phyloP scores from a whole-genome alignment of 2,329 filamentous ascomycete species.

The Neofusicoccum sp. region DNA sequence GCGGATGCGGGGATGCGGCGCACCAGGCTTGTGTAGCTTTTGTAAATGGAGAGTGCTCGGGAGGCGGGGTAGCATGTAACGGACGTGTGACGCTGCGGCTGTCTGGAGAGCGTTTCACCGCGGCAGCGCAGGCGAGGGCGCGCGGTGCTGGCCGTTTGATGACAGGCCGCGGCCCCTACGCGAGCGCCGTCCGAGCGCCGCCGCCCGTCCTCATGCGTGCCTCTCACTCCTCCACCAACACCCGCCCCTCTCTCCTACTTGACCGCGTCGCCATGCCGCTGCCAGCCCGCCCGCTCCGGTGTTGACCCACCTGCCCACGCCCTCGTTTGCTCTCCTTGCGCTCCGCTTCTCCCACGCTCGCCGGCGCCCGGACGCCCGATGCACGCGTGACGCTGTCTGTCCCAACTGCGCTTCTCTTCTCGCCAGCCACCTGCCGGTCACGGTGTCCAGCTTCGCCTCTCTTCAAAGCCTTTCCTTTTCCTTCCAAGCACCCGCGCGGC shows the following conservation, averaged over 20 bases:
- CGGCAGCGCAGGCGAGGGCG: slow-evolving; percentile 3
- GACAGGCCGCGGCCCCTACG: background rate
- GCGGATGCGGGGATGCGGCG: background rate
- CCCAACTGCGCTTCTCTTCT: background rate
- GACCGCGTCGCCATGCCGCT: background rate
- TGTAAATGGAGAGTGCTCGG: slow-evolving; percentile 7
- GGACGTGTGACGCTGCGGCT: background rate
- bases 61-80: slow-evolving; percentile 11
- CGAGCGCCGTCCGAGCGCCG: background rate
- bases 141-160: background rate
- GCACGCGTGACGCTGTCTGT: slow-evolving; percentile 6
- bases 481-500: background rate
- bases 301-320: background rate
- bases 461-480: slow-evolving; percentile 3
- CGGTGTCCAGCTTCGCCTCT: background rate
- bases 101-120: slow-evolving; percentile 1
- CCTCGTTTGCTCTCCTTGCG: background rate
- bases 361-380: background rate
- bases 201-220: background rate
- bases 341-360: background rate
- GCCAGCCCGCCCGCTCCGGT: background rate
- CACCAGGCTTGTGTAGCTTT: slow-evolving; percentile 7
- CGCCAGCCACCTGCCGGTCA: slow-evolving; percentile 10
- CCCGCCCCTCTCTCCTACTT: background rate
- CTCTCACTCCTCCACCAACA: background rate